Base-by-base conservation (phyloP, 305 asterid species). In the Plantago lanceolata region DNA sequence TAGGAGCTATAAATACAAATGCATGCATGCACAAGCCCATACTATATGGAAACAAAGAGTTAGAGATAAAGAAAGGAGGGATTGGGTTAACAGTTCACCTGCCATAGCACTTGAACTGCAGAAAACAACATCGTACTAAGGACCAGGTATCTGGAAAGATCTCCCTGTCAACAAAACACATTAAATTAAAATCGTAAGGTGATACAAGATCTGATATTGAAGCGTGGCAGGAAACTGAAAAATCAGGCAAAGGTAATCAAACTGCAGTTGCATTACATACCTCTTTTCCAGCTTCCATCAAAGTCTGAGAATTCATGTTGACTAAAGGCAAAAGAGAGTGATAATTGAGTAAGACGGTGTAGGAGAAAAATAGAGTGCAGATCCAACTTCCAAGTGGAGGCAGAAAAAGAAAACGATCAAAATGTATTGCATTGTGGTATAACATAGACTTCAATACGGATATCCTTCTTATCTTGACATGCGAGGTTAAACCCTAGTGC, bases 31-130 rank as follows among this genome's bases (percentile, higher is more conserved):
- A 24, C 16, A 24, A 12, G 49, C 43, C 12, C 11, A 63, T 6
- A 6, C 1, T 24, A 24, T 11, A 35, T 35, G 43, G 2, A 35
- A 35, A 11, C 43, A 31, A 31, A 51, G 2, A 20, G 31, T 26
- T 1, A 9, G 18, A 19, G 48, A 5, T 7, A 18, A 57, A 37
- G 19, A 13, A 21, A n/a, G 28, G 13, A 6, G 51, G 16, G 4
- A 13, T 17, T 45, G 54, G 43, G 56, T 9, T n/a, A n/a, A n/a
- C n/a, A n/a, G n/a, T 29, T 61, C 55, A 79, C 85, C 88, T 82
- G 83, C 88, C 88, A 82, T 61, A 71, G 51, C 61, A 77, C 77
- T 77, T 82, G 88, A 67, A 77, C 63, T 43, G 66, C 45, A 67
- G 82, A 79, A 61, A 82, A 82, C 71, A 77, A 57, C 75, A 53